phyloP scores from a whole-genome alignment of 2,329 filamentous ascomycete species.

The Xylaria polymorpha region DNA sequence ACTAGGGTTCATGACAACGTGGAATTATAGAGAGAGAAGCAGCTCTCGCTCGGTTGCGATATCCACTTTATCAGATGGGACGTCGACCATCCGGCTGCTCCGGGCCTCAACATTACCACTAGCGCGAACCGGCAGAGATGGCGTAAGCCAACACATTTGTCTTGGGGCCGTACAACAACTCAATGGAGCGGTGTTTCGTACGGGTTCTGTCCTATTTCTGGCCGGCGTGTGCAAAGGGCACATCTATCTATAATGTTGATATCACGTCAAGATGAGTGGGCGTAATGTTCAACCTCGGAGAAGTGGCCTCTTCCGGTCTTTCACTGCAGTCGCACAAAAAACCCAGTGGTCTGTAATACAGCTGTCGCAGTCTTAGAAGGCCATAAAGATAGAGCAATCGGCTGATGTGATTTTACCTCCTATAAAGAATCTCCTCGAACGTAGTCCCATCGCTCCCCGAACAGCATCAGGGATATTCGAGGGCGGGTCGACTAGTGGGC shows the following conservation, averaged over 20 bases:
- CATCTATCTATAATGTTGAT: background rate
- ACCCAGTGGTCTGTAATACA: background rate
- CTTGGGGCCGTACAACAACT: constrained; percentile 13
- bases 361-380: background rate
- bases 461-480: background rate
- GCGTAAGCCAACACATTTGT: constrained; percentile 8
- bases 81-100: background rate
- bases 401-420: background rate
- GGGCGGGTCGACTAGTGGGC: background rate
- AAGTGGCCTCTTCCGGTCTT: background rate
- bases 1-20: constrained; percentile 6
- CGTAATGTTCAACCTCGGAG: constrained; percentile 4
- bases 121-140: background rate
- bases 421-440: background rate
- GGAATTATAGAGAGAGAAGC: constrained; percentile 15
- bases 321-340: background rate
- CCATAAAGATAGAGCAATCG: background rate
- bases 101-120: constrained; percentile 11
- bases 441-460: background rate
- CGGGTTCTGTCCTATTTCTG: background rate
- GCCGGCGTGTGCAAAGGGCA: background rate
- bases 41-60: constrained; percentile 1
- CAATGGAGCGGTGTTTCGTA: constrained; percentile 2
- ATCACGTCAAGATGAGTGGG: constrained; percentile 3
- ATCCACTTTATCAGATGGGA: constrained; percentile 10